Percentiles rank a stretch among this genome's conserved stretches.
Conservation (phyloP, 345 rosid genomes). For the Eucalyptus cloeziana region DNA sequence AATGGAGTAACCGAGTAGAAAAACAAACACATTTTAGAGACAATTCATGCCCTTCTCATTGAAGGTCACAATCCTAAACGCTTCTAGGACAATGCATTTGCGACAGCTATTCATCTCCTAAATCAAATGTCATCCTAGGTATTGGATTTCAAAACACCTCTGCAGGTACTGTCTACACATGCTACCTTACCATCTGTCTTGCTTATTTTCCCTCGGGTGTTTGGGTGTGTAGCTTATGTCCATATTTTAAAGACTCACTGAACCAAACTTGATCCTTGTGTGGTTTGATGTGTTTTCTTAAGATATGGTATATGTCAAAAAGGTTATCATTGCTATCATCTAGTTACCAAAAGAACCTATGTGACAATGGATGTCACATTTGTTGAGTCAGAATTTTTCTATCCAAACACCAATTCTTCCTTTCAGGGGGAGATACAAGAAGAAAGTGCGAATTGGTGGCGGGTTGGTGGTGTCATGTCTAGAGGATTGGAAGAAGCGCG, state of each 20-base stretch:
- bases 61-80: background rate
- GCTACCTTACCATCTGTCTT: background rate
- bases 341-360: too few relatives aligned
- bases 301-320: too few relatives aligned
- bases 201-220: background rate
- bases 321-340: too few relatives aligned
- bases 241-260: background rate
- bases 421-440: too few relatives aligned
- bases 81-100: background rate
- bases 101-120: background rate
- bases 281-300: too few relatives aligned
- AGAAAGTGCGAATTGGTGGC: too few relatives aligned
- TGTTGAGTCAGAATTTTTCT: too few relatives aligned
- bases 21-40: background rate
- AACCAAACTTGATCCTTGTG: background rate
- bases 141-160: background rate
- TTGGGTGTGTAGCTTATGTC: background rate
- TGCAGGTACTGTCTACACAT: background rate
- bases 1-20: background rate
- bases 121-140: background rate
- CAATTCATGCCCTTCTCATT: background rate
- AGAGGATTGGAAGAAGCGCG: too few relatives aligned
- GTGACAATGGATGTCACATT: too few relatives aligned
- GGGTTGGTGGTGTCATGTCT: too few relatives aligned
- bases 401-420: too few relatives aligned